Base-by-base conservation (phyloP, 495 filamentous ascomycete species). In the Hypoxylon trugodes region DNA sequence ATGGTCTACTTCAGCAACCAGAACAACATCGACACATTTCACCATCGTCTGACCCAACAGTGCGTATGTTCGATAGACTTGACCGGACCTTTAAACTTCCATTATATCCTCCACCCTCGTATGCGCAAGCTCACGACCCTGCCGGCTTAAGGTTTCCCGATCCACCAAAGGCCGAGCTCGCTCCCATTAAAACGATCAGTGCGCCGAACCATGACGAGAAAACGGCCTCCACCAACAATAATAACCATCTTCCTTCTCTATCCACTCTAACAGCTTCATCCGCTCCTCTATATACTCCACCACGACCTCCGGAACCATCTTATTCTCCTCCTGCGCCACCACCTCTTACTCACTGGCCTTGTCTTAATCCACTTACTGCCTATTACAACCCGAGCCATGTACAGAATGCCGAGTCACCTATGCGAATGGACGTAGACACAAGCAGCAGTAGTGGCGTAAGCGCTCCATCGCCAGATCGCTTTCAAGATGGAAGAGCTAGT, bases 331-430 rank as follows among this genome's bases (percentile, higher is more conserved):
- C 68, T 7, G 58, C 54, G 26, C 50, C 63, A 1, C 53, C 70
- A 12, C 55, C 73, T n/a, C 54, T 67, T 2, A 64, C 41, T 10
- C 76, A 76, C 52, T 85, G 82, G 82, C 82, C 82, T 24, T 82
- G 79, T 42, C 73, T 79, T 22, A 85, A 85, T 48, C 82, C 82
- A 7, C 73, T 84, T 24, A 82, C 79, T 2, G 76, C 79, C 6
- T 84, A 81, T 73, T 85, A 85, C 65, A 65, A 64, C 5, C 76
- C 78, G 1, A 76, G 74, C 45, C 73, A 79, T 67, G 72, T 59
- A 0, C 68, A 80, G 37, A 40, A 71, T 19, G 65, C 69, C 10
- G 73, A 77, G 21, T 68, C 74, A 18, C 71, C 74, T 1, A 59
- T 66, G 54, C 58, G 61, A 25, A 72, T 75, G 68, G 73, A 74